Conservation (phyloP, 768 basidiomycete species). For the Russula sp. region DNA sequence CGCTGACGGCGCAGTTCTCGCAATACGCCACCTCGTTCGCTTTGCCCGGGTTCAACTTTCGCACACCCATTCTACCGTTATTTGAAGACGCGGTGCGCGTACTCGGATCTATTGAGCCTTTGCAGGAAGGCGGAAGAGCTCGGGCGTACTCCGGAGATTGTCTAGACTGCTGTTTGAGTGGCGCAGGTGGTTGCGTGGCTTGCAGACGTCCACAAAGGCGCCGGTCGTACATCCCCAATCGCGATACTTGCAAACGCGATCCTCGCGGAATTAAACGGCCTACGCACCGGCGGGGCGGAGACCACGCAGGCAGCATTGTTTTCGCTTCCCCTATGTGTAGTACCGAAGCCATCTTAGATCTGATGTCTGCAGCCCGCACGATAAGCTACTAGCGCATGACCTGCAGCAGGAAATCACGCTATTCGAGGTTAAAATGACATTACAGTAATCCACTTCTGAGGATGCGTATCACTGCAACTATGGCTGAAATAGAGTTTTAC, state of each 20-base stretch:
- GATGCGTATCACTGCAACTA: too few relatives aligned
- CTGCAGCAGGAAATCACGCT: too few relatives aligned
- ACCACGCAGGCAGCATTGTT: not conserved
- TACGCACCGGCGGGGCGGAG: conserved; percentile 55
- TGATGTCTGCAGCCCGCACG: too few relatives aligned
- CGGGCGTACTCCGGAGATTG: conserved; percentile 12
- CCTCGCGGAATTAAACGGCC: conserved; percentile 68
- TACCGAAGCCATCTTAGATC: too few relatives aligned
- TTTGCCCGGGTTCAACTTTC: conserved; percentile 88
- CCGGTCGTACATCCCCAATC: conserved; percentile 73
- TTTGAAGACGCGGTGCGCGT: conserved; percentile 61
- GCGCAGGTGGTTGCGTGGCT: conserved; percentile 19
- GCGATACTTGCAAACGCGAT: conserved; percentile 63
- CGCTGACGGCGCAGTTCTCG: conserved; percentile 77
- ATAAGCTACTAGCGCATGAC: too few relatives aligned
- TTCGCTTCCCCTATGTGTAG: not conserved
- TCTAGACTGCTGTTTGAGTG: conserved; percentile 28
- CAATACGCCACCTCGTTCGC: conserved; percentile 63
- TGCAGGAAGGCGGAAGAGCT: conserved; percentile 38
- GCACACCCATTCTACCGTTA: conserved; percentile 61
- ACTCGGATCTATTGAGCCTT: conserved; percentile 54
- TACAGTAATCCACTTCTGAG: too few relatives aligned
- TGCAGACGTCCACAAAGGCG: conserved; percentile 56
- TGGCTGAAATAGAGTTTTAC: too few relatives aligned
- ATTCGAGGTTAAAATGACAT: too few relatives aligned